Evolutionary conservation across 2,329 filamentous ascomycete species (phyloP).

Genomic region (Mariannaea elegans): DNA sequence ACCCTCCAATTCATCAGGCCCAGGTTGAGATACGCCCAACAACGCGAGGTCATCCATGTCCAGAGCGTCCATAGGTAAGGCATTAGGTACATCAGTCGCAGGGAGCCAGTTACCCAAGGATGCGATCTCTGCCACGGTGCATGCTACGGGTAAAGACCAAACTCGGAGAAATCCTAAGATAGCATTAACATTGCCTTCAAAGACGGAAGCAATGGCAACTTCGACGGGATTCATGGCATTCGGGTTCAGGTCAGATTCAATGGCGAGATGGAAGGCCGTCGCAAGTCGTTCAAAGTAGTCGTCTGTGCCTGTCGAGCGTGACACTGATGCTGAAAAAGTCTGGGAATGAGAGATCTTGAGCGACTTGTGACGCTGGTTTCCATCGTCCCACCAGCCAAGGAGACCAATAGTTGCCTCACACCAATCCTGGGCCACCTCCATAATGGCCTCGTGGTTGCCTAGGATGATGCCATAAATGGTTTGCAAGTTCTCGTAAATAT

Average conservation of each 20-base stretch:
- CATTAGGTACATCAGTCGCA: constrained; percentile 46
- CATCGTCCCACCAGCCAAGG: constrained; percentile 92
- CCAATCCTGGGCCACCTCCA: constrained; percentile 87
- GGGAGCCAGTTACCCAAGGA: constrained; percentile 86
- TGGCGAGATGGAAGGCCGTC: constrained; percentile 74
- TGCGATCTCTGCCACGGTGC: constrained; percentile 83
- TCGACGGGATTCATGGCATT: constrained; percentile 81
- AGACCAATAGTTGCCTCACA: constrained; percentile 86
- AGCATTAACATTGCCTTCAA: constrained; percentile 83
- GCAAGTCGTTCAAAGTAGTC: constrained; percentile 80
- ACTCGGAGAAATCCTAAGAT: constrained; percentile 77
- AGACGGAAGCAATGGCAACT: constrained; percentile 81
- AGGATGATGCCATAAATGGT: constrained; percentile 83
- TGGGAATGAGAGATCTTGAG: constrained; percentile 52
- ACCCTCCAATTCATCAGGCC: constrained; percentile 67
- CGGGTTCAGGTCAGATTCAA: constrained; percentile 76
- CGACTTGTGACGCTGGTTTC: constrained; percentile 59
- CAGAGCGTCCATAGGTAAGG: constrained; percentile 70
- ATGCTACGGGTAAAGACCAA: constrained; percentile 83
- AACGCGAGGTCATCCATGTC: constrained; percentile 88
- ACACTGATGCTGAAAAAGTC: constrained; percentile 44
- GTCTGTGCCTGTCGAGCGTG: constrained; percentile 63
- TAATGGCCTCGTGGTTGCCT: constrained; percentile 78
- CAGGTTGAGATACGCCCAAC: constrained; percentile 71
- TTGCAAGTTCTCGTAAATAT: constrained; percentile 85